Percentiles rank a stretch among this genome's conserved stretches.
phyloP scores from a whole-genome alignment of 139 green algal genomes.

The Zygnema cylindricum region DNA sequence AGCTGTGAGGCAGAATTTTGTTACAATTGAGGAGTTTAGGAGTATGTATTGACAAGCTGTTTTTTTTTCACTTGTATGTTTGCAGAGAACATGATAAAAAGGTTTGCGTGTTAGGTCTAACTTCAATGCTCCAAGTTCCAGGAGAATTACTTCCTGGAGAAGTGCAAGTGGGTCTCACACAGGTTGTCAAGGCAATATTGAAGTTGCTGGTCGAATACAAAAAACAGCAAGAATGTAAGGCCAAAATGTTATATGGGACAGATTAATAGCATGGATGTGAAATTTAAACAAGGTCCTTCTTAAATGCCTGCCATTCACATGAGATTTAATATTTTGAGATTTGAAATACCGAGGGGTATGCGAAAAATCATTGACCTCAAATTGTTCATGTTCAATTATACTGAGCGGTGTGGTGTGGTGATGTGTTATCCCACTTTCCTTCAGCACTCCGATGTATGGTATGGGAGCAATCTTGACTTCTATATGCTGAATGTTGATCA shows the following conservation, averaged over 20 bases:
- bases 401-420: too few relatives aligned
- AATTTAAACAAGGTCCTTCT: not conserved
- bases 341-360: slow-evolving; percentile 28
- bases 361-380: not conserved
- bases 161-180: not conserved
- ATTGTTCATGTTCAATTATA: too few relatives aligned
- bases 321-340: slow-evolving; percentile 23
- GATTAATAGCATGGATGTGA: too few relatives aligned
- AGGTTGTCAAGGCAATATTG: slow-evolving; percentile 55
- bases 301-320: slow-evolving; percentile 2
- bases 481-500: too few relatives aligned
- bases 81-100: slow-evolving; percentile 67
- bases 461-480: too few relatives aligned
- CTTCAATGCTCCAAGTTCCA: slow-evolving; percentile 53
- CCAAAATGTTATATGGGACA: too few relatives aligned
- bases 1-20: too few relatives aligned
- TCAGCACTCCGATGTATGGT: too few relatives aligned
- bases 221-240: slow-evolving; percentile 54
- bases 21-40: too few relatives aligned
- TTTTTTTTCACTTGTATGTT: too few relatives aligned
- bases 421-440: too few relatives aligned
- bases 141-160: slow-evolving; percentile 45
- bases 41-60: too few relatives aligned
- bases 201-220: slow-evolving; percentile 61
- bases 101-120: slow-evolving; percentile 61